Base-by-base conservation (phyloP, 75 land plant species). In the Pinus taeda region DNA sequence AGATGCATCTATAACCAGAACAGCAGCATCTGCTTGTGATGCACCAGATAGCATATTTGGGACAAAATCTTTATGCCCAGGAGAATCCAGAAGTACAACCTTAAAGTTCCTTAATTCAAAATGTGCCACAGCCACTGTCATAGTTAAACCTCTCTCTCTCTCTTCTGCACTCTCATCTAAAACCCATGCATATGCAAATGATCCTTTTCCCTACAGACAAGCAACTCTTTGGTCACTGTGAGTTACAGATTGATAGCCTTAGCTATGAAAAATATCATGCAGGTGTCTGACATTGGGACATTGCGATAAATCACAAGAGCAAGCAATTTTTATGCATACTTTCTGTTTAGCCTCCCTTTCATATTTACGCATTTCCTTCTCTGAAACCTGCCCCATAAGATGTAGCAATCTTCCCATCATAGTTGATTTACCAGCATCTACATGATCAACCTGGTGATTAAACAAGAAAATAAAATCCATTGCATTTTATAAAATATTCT, bases 11-110 rank as follows among this genome's bases (percentile, higher is more conserved):
- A 86, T 79, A 57, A 86, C 88, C 57, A 86, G 74, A 77, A 86
- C 69, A 14, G 85, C 88, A 21, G 85, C 88, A 79, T 86, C 88
- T 57, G 88, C 88, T 86, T 86, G 88, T 20, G 88, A 79, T 33
- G 85, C 88, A 24, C 88, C 88, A 65, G 88, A 83, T 15, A 86
- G 83, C 85, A 86, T 86, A 65, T 83, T 86, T 33, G 85, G 85
- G 5, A 86, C 85, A 74, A 86, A 86, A 72, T 86, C 88, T 74
- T 79, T 83, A 70, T 86, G 88, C 4, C 88, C 88, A 9, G 88
- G 88, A 26, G 88, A 87, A 64, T 86, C 88, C 53, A 86, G 74
- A 30, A 82, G 70, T 57, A 86, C 76, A 18, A 86, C 81, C 20
- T 73, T 81, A 42, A 83, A 77, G 42, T 83, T 86, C 9, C 62